These are phyloP conservation scores for Cucurbita argyrosperma DNA, from an alignment of 306 rosid genomes.

Conservation along the genomic window DNA sequence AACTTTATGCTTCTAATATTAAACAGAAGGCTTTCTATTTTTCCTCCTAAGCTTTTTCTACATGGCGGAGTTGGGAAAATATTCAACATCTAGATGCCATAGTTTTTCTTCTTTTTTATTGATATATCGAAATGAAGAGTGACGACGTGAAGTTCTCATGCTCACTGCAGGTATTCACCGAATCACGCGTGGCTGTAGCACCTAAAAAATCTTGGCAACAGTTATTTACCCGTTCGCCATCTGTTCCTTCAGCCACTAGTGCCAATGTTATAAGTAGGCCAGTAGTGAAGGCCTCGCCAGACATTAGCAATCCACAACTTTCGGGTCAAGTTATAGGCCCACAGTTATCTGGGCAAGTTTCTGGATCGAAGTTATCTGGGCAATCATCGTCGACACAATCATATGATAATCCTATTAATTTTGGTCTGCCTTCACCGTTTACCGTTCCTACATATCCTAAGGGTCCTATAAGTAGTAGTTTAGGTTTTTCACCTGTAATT, in stretches of 20 bases:
- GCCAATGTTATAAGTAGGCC: constrained; percentile 83
- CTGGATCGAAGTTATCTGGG: constrained; percentile 27
- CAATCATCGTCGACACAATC: constrained; percentile 45
- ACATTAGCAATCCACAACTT: constrained; percentile 36
- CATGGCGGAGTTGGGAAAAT: background rate
- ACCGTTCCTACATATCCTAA: constrained; percentile 39
- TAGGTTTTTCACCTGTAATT: constrained; percentile 78
- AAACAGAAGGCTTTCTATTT: background rate
- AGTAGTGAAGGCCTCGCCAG: constrained; percentile 45
- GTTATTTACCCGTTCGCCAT: constrained; percentile 66
- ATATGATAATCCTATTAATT: constrained; percentile 69
- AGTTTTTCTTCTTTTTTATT: background rate
- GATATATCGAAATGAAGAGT: constrained; percentile 2
- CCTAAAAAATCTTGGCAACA: constrained; percentile 97
- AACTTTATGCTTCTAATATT: background rate
- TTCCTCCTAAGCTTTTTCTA: background rate
- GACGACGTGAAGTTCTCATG: constrained; percentile 10
- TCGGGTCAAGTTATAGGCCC: constrained; percentile 24
- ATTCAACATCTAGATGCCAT: background rate
- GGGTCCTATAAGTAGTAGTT: constrained; percentile 37
- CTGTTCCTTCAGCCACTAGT: constrained; percentile 45
- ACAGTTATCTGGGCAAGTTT: constrained; percentile 3
- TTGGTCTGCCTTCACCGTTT: constrained; percentile 88
- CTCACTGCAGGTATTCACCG: constrained; percentile 58
- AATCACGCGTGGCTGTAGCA: constrained; percentile 42